phyloP scores from a whole-genome alignment of 1,139 yeast species.

The Candida tunisiensis region DNA sequence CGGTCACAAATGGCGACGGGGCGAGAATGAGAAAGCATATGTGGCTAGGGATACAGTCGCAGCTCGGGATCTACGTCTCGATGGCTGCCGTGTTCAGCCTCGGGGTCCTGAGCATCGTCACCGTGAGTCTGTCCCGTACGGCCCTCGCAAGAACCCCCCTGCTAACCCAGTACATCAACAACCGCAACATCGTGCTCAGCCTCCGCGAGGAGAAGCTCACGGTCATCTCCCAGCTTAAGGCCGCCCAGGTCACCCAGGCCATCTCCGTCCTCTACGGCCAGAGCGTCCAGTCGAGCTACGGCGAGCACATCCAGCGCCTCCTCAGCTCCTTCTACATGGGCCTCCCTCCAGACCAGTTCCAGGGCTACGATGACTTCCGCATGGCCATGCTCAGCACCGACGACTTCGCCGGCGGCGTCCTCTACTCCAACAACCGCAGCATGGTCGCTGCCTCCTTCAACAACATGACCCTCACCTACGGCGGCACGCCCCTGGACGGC shows the following conservation, averaged over 20 bases:
- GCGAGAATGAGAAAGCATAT: slow-evolving; percentile 5
- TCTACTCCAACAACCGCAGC: slow-evolving; percentile 8
- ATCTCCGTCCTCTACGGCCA: slow-evolving; percentile 50
- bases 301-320: slow-evolving; percentile 14
- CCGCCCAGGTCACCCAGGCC: slow-evolving; percentile 62
- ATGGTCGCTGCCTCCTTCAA: slow-evolving; percentile 3
- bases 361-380: slow-evolving; percentile 6
- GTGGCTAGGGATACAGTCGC: slow-evolving; percentile 26
- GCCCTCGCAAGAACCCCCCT: slow-evolving; percentile 1
- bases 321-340: slow-evolving; percentile 12
- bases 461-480: slow-evolving; percentile 2
- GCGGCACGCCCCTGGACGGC: no score
- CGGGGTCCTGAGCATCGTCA: slow-evolving; percentile 51
- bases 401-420: slow-evolving; percentile 9
- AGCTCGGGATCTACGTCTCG: slow-evolving; percentile 56
- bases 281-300: slow-evolving; percentile 14
- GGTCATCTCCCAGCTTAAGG: slow-evolving; percentile 66
- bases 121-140: slow-evolving; percentile 22
- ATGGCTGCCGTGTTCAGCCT: slow-evolving; percentile 58
- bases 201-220: slow-evolving; percentile 55
- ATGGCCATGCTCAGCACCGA: slow-evolving; percentile 11
- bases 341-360: slow-evolving; percentile 4
- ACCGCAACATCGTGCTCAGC: slow-evolving; percentile 42
- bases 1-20: no score
- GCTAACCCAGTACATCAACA: slow-evolving; percentile 31